Evolutionary conservation across 164 flowering plant species (phyloP).

Genomic region (Protea cynaroides): DNA sequence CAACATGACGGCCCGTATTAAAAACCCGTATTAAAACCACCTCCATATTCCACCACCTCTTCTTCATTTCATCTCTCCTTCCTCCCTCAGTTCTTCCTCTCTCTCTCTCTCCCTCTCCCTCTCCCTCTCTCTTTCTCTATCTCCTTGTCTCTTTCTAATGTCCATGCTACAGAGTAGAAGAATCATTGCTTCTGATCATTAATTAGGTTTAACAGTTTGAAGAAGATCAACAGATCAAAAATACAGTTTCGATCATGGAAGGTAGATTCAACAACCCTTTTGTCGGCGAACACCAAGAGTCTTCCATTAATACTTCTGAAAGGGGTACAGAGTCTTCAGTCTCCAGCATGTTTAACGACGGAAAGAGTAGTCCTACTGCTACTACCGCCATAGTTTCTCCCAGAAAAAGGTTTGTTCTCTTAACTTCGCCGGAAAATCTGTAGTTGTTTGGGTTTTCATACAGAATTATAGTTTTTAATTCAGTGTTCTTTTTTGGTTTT

Average conservation of each 20-base stretch:
- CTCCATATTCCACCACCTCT: slow-evolving; percentile 9
- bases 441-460: background rate
- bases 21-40: slow-evolving; percentile 15
- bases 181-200: background rate
- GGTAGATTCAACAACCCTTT: slow-evolving; percentile 32
- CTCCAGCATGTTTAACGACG: slow-evolving; percentile 17
- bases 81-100: slow-evolving; percentile 8
- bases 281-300: slow-evolving; percentile 30
- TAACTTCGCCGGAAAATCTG: slow-evolving; percentile 8
- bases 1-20: slow-evolving; percentile 26
- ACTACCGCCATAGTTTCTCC: slow-evolving; percentile 35
- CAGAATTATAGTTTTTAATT: background rate
- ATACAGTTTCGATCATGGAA: slow-evolving; percentile 25
- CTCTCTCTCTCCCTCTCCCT: slow-evolving; percentile 6
- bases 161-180: background rate
- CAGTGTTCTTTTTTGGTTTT: background rate
- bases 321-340: slow-evolving; percentile 32
- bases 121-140: background rate
- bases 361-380: slow-evolving; percentile 13
- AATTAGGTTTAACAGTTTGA: background rate
- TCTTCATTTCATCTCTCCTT: slow-evolving; percentile 3
- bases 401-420: slow-evolving; percentile 41
- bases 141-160: background rate
- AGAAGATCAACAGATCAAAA: too few species aligned
- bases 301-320: slow-evolving; percentile 23